Conservation (phyloP, 2,329 filamentous ascomycete species). For the Mariannaea elegans region DNA sequence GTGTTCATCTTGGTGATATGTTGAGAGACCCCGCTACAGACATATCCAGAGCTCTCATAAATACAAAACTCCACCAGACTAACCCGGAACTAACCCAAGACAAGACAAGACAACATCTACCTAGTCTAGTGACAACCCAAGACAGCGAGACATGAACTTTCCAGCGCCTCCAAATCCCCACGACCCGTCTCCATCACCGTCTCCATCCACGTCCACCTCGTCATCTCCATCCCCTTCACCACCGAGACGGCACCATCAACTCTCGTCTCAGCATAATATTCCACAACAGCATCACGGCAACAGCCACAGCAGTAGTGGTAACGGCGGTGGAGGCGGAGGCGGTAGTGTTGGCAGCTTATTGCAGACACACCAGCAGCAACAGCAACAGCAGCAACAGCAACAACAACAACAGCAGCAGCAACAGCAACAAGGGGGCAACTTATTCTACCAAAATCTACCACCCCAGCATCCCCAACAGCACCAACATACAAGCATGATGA, state of each 20-base stretch:
- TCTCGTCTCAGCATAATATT: neutral
- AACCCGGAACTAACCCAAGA: slow-evolving; percentile 38
- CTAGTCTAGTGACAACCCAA: slow-evolving; percentile 27
- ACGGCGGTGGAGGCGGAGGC: neutral
- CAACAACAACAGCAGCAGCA: neutral
- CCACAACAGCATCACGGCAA: slow-evolving; percentile 23
- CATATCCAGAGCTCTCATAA: slow-evolving; percentile 27
- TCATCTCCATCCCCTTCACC: slow-evolving; percentile 29
- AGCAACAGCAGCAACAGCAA: slow-evolving; percentile 1
- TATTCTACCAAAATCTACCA: slow-evolving; percentile 27
- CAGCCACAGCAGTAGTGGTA: slow-evolving; percentile 27
- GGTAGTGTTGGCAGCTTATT: neutral
- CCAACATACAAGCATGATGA: slow-evolving; percentile 49
- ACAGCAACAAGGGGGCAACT: neutral
- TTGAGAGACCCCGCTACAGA: slow-evolving; percentile 26
- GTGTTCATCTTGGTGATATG: neutral
- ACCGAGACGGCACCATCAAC: slow-evolving; percentile 39
- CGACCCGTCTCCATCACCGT: slow-evolving; percentile 35
- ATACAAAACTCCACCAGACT: slow-evolving; percentile 26
- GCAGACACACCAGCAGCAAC: slow-evolving; percentile 20
- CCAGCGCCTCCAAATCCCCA: slow-evolving; percentile 39
- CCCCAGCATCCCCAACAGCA: slow-evolving; percentile 29
- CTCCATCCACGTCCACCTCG: slow-evolving; percentile 27
- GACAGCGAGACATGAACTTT: slow-evolving; percentile 46
- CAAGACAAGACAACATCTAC: slow-evolving; percentile 35